Base-by-base conservation (phyloP, 2,329 filamentous ascomycete species). In the Verticillium nonalfalfae region DNA sequence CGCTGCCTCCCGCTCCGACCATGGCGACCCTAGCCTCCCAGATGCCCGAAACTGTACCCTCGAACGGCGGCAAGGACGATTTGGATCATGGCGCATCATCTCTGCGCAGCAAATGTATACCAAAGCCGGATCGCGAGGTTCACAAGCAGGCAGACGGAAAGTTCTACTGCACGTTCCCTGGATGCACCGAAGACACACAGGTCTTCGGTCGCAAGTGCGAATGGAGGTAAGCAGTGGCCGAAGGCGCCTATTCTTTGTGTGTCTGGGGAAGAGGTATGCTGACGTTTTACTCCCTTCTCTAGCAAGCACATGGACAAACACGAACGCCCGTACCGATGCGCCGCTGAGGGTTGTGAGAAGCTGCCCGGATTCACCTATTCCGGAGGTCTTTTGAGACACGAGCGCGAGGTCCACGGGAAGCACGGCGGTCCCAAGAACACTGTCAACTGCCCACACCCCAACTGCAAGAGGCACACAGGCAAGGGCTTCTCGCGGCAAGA, bases 301-400 rank as follows among this genome's bases (percentile, higher is more conserved):
- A 96, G 92, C 72, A 97, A 98, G 78, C 94, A 98, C 73, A 97
- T 97, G 93, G 94, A 98, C 77, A 97, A 97, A 74, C 94, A 98
- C 73, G 93, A 97, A 68, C 85, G 94, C 13, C 94, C 94, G 1
- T 98, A 97, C 72, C 90, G 93, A 69, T 98, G 94, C 74, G 82
- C 80, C 26, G 87, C 89, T 54, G 82, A 85, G n/a, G 90, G 90
- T 40, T 97, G 94, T 75, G 91, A 94, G 70, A 97, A 97, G 70
- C 84, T 97, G 0, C 90, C 91, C 59, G 94, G 94, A 1, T 98
- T 98, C 74, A 98, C 94, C 1, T 98, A 98, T 73, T 94, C 91
- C 0, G 94, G 94, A 15, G 94, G 94, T 3, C 85, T 98, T 0
- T 78, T 96, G 18, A 85, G 94, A 56, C 94, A 98, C 76, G 90